phyloP scores from a whole-genome alignment of 495 filamentous ascomycete genomes.

The Penicillium angulare region DNA sequence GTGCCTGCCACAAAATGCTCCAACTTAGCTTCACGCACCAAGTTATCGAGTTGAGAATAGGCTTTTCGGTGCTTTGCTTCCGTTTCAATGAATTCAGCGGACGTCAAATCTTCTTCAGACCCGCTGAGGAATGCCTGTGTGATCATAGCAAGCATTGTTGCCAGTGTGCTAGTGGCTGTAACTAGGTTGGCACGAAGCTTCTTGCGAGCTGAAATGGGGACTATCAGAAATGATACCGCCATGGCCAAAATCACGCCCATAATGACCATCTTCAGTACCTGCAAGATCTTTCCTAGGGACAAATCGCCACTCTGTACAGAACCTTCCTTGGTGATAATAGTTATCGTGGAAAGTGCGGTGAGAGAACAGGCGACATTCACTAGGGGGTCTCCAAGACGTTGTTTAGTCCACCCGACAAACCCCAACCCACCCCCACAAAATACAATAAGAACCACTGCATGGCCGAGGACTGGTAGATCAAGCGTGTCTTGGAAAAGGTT shows the following conservation, averaged over 20 bases:
- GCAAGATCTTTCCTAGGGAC: slow-evolving; percentile 76
- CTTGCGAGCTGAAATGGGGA: slow-evolving; percentile 76
- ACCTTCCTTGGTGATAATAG: slow-evolving; percentile 88
- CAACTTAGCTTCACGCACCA: slow-evolving; percentile 82
- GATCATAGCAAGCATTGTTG: slow-evolving; percentile 77
- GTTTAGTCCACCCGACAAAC: slow-evolving; percentile 91
- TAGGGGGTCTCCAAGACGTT: slow-evolving; percentile 77
- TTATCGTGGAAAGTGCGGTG: slow-evolving; percentile 88
- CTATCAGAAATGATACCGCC: slow-evolving; percentile 72
- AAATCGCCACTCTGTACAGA: slow-evolving; percentile 77
- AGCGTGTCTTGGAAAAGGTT: slow-evolving; percentile 67
- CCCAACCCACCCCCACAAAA: slow-evolving; percentile 90
- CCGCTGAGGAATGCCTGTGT: slow-evolving; percentile 84
- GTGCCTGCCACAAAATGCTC: slow-evolving; percentile 85
- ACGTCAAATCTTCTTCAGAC: slow-evolving; percentile 71
- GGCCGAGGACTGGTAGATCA: slow-evolving; percentile 66
- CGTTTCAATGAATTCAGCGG: slow-evolving; percentile 60
- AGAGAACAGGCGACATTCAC: slow-evolving; percentile 91
- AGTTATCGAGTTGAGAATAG: slow-evolving; percentile 72
- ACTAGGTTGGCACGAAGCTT: slow-evolving; percentile 74
- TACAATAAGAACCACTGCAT: slow-evolving; percentile 76
- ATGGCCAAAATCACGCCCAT: slow-evolving; percentile 79
- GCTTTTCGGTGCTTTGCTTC: slow-evolving; percentile 65
- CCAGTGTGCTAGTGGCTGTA: slow-evolving; percentile 71
- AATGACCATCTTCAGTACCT: slow-evolving; percentile 86